Evolutionary conservation across 495 filamentous ascomycete genomes (phyloP).

Genomic region (Jackrogersella minutella): DNA sequence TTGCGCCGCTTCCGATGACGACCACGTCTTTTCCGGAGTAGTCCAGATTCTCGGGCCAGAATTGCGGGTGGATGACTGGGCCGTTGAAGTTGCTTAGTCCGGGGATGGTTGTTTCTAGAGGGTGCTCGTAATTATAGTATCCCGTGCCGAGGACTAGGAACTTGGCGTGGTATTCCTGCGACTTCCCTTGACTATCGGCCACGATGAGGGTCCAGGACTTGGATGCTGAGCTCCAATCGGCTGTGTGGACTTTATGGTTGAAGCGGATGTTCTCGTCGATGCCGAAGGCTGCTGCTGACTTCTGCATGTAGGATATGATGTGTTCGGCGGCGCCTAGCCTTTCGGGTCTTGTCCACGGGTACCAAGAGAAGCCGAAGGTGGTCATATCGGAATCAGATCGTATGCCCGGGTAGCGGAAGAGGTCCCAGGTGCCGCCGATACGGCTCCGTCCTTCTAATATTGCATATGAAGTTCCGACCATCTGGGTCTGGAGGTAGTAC

Average conservation of each 20-base stretch:
- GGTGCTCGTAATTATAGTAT: slow-evolving; percentile 73
- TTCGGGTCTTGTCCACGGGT: slow-evolving; percentile 65
- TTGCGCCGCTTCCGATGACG: slow-evolving; percentile 66
- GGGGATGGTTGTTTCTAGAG: slow-evolving; percentile 64
- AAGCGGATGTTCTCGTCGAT: slow-evolving; percentile 71
- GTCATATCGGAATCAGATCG: slow-evolving; percentile 73
- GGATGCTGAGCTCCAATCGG: slow-evolving; percentile 66
- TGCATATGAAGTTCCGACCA: slow-evolving; percentile 63
- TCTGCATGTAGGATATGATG: slow-evolving; percentile 69
- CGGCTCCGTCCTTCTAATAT: slow-evolving; percentile 68
- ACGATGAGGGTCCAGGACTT: slow-evolving; percentile 69
- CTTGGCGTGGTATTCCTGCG: slow-evolving; percentile 55
- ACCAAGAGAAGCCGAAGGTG: slow-evolving; percentile 67
- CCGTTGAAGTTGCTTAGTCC: slow-evolving; percentile 66
- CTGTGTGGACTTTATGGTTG: slow-evolving; percentile 61
- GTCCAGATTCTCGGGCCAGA: slow-evolving; percentile 63
- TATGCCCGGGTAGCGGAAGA: slow-evolving; percentile 76
- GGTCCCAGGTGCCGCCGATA: slow-evolving; percentile 77
- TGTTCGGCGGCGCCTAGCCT: slow-evolving; percentile 67
- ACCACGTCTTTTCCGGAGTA: slow-evolving; percentile 61
- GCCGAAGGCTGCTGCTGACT: slow-evolving; percentile 61
- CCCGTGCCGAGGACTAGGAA: slow-evolving; percentile 71
- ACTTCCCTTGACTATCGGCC: slow-evolving; percentile 49
- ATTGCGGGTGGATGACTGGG: slow-evolving; percentile 65
- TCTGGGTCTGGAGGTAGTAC: slow-evolving; percentile 69